Conservation (phyloP, 805 yeast genomes). For the Cephaloascus albidus region DNA sequence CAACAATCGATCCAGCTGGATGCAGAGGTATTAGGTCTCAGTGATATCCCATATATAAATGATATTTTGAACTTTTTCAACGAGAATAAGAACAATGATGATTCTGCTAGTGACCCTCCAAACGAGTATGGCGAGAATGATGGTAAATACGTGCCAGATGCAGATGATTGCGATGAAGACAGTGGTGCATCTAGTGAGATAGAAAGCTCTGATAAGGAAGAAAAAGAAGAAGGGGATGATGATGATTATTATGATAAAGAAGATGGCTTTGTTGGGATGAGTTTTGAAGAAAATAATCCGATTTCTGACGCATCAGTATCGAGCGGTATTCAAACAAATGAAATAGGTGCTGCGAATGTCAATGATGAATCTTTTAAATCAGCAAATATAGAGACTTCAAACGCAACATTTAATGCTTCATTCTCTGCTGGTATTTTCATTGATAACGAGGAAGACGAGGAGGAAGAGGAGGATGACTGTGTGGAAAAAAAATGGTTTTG, state of each 20-base stretch:
- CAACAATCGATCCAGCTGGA: not conserved
- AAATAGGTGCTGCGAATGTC: no score
- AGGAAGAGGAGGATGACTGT: constrained; percentile 2
- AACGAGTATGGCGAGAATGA: not conserved
- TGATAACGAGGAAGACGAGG: not conserved
- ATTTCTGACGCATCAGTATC: not conserved
- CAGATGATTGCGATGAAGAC: constrained; percentile 1
- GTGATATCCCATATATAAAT: not conserved
- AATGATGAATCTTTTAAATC: no score
- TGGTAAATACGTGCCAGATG: not conserved
- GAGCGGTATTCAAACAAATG: not conserved
- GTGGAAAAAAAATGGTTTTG: constrained; percentile 1
- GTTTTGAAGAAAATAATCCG: no score
- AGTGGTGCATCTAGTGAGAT: no score
- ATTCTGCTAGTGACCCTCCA: not conserved
- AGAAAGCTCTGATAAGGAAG: not conserved
- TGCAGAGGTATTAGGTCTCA: not conserved
- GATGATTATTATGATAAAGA: not conserved
- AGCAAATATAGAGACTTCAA: not conserved
- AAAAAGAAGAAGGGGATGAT: constrained; percentile 1
- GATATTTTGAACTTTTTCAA: constrained; percentile 1
- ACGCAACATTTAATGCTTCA: not conserved
- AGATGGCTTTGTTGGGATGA: no score
- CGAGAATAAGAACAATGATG: not conserved
- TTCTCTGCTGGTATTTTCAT: not conserved